Base-by-base conservation (phyloP, 1,284 basidiomycete genomes). In the Leucoagaricus sp. region DNA sequence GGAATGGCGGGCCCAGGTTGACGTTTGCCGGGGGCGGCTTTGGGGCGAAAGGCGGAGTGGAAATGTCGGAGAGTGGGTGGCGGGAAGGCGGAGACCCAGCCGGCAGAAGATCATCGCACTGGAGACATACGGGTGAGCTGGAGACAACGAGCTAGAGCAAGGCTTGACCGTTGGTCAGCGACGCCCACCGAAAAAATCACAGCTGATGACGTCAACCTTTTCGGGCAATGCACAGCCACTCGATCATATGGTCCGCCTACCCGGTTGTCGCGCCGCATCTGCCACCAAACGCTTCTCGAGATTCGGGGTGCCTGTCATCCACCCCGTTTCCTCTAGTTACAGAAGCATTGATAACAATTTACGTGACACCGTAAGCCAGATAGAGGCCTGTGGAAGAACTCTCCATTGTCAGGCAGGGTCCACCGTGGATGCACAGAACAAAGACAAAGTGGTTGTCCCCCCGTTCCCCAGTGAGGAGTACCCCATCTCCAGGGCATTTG, bases 1-100 rank as follows among this genome's bases (percentile, higher is more conserved):
- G 61, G 60, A 17, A 59, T 52, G 57, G 42, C 62, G 63, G 34
- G 57, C 19, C 62, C 58, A 62, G 17, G 44, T 49, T 17, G 59
- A 63, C 29, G 49, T 55, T 49, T 41, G 59, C 28, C 48, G 60
- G 49, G 57, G 40, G 31, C 31, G 31, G 31, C 31, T 12, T 7
- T 7, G 31, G 31, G 31, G 31, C 31, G n/a, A n/a, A n/a, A n/a
- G n/a, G n/a, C n/a, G n/a, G n/a, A n/a, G n/a, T n/a, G n/a, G n/a
- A n/a, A n/a, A 52, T 25, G 40, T 54, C 49, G 33, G 65, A 55
- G 46, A 58, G 59, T 25, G 49, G 55, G 59, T 54, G 23, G 46
- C 57, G 50, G 60, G 60, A 45, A 60, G 44, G 47, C 38, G 42
- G 47, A 51, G 49, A 49, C 33, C 23, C n/a, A 49, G 15, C 25